Evolutionary conservation across 805 yeast genomes (phyloP).

Genomic region (Blastobotrys muscicola): DNA sequence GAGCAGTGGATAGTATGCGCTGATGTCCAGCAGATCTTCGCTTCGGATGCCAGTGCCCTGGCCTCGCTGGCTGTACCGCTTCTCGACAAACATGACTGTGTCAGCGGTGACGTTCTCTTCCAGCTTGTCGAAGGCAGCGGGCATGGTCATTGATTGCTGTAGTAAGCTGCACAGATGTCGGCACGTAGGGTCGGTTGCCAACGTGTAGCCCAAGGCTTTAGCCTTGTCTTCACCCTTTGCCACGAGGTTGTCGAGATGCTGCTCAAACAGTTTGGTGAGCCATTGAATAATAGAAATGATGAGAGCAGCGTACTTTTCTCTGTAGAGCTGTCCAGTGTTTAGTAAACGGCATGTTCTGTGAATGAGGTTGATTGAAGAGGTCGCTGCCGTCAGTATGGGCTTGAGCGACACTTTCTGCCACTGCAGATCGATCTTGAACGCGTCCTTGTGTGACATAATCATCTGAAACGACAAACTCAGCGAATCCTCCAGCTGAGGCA

Average conservation of each 20-base stretch:
- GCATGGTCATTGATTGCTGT: background rate
- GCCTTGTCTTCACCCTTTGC: constrained; percentile 9
- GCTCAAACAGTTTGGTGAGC: constrained; percentile 10
- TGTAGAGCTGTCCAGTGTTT: constrained; percentile 51
- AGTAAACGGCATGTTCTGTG: constrained; percentile 41
- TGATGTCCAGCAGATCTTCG: constrained; percentile 46
- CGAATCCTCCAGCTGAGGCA: constrained; percentile 53
- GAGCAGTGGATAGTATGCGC: constrained; percentile 42
- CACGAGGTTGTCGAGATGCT: constrained; percentile 12
- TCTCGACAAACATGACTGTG: constrained; percentile 14
- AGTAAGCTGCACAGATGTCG: background rate
- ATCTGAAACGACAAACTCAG: constrained; percentile 44
- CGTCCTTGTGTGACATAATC: constrained; percentile 32
- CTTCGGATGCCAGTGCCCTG: constrained; percentile 26
- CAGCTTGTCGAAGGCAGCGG: background rate
- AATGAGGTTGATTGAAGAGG: constrained; percentile 39
- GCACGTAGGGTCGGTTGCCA: constrained; percentile 5
- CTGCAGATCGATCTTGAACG: constrained; percentile 29
- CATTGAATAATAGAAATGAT: constrained; percentile 22
- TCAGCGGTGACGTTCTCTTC: constrained; percentile 11
- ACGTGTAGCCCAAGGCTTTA: constrained; percentile 7
- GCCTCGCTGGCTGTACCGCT: constrained; percentile 11
- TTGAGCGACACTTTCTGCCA: constrained; percentile 22
- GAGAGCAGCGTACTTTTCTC: constrained; percentile 42
- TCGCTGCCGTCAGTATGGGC: constrained; percentile 34